Evolutionary conservation across 2,329 filamentous ascomycete species (phyloP).

Genomic region (Colletotrichum gloeosporioides): DNA sequence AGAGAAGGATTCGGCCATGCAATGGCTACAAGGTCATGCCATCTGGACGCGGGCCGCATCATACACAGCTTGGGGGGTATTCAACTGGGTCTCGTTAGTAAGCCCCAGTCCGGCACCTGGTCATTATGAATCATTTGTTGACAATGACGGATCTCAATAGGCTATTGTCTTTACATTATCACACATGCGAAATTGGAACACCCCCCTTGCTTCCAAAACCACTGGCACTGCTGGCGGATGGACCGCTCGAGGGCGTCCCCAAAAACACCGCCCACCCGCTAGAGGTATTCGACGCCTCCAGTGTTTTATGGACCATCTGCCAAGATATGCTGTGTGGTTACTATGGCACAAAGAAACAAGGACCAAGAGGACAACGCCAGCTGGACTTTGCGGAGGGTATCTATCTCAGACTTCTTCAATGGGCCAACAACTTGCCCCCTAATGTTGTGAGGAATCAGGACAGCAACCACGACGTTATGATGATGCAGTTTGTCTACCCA

Average conservation of each 20-base stretch:
- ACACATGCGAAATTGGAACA: not conserved
- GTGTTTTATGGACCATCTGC: not conserved
- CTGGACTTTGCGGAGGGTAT: not conserved
- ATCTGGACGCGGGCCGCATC: constrained; percentile 6
- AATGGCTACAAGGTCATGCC: not conserved
- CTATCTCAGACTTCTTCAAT: not conserved
- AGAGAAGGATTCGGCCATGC: not conserved
- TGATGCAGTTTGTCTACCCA: not conserved
- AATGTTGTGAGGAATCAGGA: not conserved
- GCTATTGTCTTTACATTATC: not conserved
- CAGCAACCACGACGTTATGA: not conserved
- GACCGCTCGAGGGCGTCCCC: not conserved
- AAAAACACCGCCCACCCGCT: not conserved
- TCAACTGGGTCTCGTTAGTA: constrained; percentile 21
- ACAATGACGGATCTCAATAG: not conserved
- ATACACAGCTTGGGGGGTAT: constrained; percentile 35
- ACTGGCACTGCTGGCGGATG: not conserved
- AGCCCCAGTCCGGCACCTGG: too few species aligned
- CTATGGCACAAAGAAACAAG: not conserved
- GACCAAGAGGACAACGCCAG: fast-evolving
- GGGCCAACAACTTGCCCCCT: not conserved
- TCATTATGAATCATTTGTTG: not conserved
- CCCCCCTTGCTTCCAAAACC: not conserved
- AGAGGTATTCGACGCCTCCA: not conserved
- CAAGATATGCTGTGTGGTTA: not conserved